Evolutionary conservation across 164 flowering plant species (phyloP).

Genomic region (Aristolochia californica): DNA sequence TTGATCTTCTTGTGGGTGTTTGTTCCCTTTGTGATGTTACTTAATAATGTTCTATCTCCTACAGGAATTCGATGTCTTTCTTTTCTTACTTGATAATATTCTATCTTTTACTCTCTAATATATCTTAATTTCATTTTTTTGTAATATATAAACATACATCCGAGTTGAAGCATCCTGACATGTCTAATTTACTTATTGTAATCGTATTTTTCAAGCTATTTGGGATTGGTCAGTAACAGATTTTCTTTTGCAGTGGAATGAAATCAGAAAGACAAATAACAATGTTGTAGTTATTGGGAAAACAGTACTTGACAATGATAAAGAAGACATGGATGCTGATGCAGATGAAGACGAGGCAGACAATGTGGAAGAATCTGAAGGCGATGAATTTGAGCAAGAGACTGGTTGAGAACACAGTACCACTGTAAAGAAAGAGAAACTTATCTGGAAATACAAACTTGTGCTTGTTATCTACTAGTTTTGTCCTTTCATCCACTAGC

Average conservation of each 20-base stretch:
- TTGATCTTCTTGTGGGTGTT: neutral
- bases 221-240: neutral
- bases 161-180: neutral
- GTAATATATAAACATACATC: neutral
- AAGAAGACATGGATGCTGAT: conserved; percentile 82
- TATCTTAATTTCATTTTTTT: neutral
- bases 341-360: conserved; percentile 90
- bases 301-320: conserved; percentile 47
- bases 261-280: conserved; percentile 65
- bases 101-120: neutral
- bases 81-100: neutral
- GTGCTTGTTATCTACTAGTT: too few relatives aligned
- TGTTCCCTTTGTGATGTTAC: neutral
- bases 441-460: too few relatives aligned
- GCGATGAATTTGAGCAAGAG: conserved; percentile 95
- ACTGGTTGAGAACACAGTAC: conserved; percentile 31
- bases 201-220: neutral
- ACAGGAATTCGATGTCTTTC: neutral
- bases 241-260: conserved; percentile 47
- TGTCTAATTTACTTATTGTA: neutral
- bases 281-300: conserved; percentile 68
- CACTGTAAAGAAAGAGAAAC: neutral
- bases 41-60: neutral
- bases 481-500: too few relatives aligned
- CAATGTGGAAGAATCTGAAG: conserved; percentile 92